Evolutionary conservation across 2,329 filamentous ascomycete genomes (phyloP), one percentile per base, ranked within the genome.

Genomic region (Calonectria pauciramosa): DNA sequence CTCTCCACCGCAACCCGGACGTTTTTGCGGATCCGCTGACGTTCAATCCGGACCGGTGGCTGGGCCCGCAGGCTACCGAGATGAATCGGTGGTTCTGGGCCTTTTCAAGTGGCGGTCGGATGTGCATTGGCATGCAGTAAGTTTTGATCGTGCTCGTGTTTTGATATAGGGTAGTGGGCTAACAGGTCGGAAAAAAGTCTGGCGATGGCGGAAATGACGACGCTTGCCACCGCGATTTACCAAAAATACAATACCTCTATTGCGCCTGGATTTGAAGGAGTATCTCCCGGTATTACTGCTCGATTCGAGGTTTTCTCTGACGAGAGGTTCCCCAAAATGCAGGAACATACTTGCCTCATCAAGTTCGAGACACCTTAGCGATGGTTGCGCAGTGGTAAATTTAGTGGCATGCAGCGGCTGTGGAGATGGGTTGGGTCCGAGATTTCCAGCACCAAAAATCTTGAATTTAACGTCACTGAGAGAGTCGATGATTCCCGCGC

Each of bases 11-110:
- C 1, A 81, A 83, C 2, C 66, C 76, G 10, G 65, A 76, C 0
- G 77, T 83, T 0, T 83, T 82, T 47, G 44, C 60, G n/a, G 65
- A 83, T 4, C 77, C 80, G 0, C 4, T 76, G 8, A 75, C 68
- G 1, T 83, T 83, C 23, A 75, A 83, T 1, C 82, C 82, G 0
- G 81, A 82, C 13, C 74, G 82, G 13, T 83, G 82, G 82, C 60
- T 83, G 2, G 77, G 75, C 0, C 1, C 75, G 1, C 70, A 52
- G n/a, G 44, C 71, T 1, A 28, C 16, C 4, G 79, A 80, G 44
- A 13, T 80, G 14, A 80, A 80, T 14, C 63, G 77, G 4, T 80
- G 79, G 79, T 80, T 80, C 41, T 80, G 79, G 79, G 79, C 73
- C 1, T 80, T 80, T 60, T 80, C 79, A 0, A 80, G 79, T 16